Percentiles rank a stretch among this genome's conserved stretches.
These are phyloP conservation scores for Botrytis paeoniae DNA, from an alignment of 2,329 filamentous ascomycete species.

Conservation along the genomic window DNA sequence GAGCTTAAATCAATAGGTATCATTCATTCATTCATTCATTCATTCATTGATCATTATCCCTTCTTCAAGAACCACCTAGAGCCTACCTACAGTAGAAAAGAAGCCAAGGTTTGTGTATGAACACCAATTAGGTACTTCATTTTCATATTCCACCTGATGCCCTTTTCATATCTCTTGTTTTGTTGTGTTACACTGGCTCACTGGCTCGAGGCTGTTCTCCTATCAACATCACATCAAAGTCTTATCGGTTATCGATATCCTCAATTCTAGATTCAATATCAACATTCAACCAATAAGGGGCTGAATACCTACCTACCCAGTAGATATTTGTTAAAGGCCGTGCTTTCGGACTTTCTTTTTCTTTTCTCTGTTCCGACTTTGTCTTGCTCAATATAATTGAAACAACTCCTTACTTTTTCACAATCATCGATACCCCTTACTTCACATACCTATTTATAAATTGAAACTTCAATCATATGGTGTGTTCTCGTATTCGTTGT, in stretches of 20 bases:
- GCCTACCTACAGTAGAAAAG: neutral
- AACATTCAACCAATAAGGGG: neutral
- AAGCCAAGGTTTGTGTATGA: neutral
- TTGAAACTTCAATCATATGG: neutral
- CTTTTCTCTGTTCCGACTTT: neutral
- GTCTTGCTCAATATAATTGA: slow-evolving; percentile 6
- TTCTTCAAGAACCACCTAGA: neutral
- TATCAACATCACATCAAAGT: neutral
- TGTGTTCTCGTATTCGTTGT: neutral
- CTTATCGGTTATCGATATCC: slow-evolving; percentile 16
- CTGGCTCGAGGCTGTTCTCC: neutral
- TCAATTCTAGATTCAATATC: neutral
- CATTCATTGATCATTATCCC: neutral
- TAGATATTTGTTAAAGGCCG: neutral
- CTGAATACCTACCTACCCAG: neutral
- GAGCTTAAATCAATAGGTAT: neutral
- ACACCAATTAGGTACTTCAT: neutral
- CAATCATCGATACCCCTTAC: neutral
- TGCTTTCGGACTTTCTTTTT: neutral
- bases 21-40: neutral
- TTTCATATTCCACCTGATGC: neutral
- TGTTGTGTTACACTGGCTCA: neutral
- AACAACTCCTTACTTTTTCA: slow-evolving; percentile 10
- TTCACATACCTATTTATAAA: neutral
- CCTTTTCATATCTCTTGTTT: neutral